These are phyloP conservation scores for Wickerhamomyces kurtzmanii DNA, from an alignment of 805 yeast species.

Conservation along the genomic window DNA sequence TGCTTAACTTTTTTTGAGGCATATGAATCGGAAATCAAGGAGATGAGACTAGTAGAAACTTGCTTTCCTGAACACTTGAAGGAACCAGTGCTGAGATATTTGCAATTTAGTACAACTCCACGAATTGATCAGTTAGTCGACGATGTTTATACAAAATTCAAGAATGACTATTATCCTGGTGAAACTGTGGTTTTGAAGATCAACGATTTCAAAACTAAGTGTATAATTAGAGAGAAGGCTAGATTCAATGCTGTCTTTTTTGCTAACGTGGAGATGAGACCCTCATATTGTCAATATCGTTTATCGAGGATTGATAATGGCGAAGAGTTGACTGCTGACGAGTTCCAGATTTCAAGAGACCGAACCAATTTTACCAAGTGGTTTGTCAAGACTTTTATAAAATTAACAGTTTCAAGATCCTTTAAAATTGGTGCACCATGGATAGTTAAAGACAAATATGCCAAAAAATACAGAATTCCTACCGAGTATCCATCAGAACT, in stretches of 20 bases:
- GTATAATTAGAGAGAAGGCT: constrained; percentile 78
- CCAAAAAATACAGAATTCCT: constrained; percentile 57
- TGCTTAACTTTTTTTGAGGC: constrained; percentile 91
- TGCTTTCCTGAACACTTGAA: constrained; percentile 86
- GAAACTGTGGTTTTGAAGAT: constrained; percentile 61
- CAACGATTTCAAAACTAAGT: constrained; percentile 19
- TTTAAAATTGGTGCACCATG: constrained; percentile 91
- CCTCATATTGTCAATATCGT: constrained; percentile 60
- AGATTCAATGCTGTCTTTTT: constrained; percentile 46
- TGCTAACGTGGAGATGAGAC: constrained; percentile 26
- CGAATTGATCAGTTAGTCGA: constrained; percentile 85
- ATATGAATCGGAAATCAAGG: constrained; percentile 58
- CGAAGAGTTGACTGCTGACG: constrained; percentile 62
- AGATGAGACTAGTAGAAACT: constrained; percentile 56
- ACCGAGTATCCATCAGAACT: constrained; percentile 48
- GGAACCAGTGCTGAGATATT: constrained; percentile 80
- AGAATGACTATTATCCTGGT: constrained; percentile 84
- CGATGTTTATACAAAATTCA: constrained; percentile 68
- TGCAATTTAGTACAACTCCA: constrained; percentile 75
- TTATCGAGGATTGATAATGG: constrained; percentile 46
- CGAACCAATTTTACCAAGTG: constrained; percentile 83
- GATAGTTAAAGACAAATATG: constrained; percentile 78
- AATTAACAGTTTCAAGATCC: constrained; percentile 51
- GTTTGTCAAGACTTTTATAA: constrained; percentile 84
- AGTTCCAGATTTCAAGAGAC: constrained; percentile 68